A percentile compares a stretch with the other conserved stretches of the same genome.
Evolutionary conservation across 2,329 filamentous ascomycete species (phyloP).

Genomic region (Alternaria sp.): DNA sequence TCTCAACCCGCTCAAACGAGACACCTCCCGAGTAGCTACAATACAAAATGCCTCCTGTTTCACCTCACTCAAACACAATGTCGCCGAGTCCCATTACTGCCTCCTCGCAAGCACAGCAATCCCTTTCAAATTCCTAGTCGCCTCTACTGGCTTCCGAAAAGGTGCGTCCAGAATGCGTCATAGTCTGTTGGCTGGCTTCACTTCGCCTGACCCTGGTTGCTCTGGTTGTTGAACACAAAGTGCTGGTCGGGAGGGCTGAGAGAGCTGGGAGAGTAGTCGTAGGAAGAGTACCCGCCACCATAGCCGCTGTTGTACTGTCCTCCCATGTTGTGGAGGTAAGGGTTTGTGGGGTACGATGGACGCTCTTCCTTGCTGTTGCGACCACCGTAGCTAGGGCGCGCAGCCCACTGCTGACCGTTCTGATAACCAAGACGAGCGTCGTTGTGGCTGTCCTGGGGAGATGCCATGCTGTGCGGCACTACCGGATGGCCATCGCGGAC

Average conservation of each 20-base stretch:
- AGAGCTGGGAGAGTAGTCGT: slow-evolving; percentile 24
- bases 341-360: slow-evolving; percentile 32
- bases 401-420: slow-evolving; percentile 27
- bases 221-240: slow-evolving; percentile 29
- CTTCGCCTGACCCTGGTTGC: slow-evolving; percentile 27
- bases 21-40: background rate
- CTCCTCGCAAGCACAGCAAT: background rate
- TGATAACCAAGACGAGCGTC: slow-evolving; percentile 29
- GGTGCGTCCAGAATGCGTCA: background rate
- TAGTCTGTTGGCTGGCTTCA: background rate
- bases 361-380: slow-evolving; percentile 38
- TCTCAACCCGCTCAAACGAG: background rate
- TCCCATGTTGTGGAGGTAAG: slow-evolving; percentile 30
- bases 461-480: slow-evolving; percentile 10
- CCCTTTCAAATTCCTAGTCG: background rate
- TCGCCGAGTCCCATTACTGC: background rate
- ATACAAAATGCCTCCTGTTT: slow-evolving; percentile 3
- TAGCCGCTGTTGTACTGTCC: slow-evolving; percentile 31
- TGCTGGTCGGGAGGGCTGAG: slow-evolving; percentile 29
- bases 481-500: slow-evolving; percentile 2
- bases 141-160: background rate
- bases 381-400: slow-evolving; percentile 21
- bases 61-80: background rate
- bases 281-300: slow-evolving; percentile 28
- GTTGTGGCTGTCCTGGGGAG: slow-evolving; percentile 25